phyloP scores from a whole-genome alignment of 139 green algal genomes.

The Micractinium conductrix region DNA sequence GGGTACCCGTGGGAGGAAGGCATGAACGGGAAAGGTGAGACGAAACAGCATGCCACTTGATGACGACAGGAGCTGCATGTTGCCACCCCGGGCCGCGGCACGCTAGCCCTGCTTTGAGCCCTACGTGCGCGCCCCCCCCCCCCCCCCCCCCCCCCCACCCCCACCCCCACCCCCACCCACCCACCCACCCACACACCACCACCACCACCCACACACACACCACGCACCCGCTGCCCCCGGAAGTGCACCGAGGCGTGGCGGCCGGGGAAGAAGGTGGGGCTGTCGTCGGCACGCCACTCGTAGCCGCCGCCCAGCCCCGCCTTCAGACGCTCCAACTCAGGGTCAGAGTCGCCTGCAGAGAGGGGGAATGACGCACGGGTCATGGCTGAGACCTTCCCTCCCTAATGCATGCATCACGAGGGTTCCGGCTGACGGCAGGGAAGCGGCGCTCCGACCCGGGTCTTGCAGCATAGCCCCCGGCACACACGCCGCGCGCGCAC shows the following conservation, averaged over 20 bases:
- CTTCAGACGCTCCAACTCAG: slow-evolving; percentile 2
- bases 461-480: background rate
- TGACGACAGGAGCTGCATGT: background rate
- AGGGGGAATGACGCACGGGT: background rate
- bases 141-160: too few species aligned
- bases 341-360: slow-evolving; percentile 17
- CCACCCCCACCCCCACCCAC: too few species aligned
- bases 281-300: slow-evolving; percentile 65
- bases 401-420: too few species aligned
- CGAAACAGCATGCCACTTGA: background rate
- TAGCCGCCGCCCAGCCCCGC: slow-evolving; percentile 64
- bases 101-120: too few species aligned
- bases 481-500: slow-evolving; percentile 28
- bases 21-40: too few species aligned
- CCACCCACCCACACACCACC: too few species aligned
- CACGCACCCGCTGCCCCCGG: slow-evolving; percentile 32
- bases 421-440: too few species aligned
- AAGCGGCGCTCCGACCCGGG: background rate
- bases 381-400: too few species aligned
- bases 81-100: too few species aligned
- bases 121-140: too few species aligned
- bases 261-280: slow-evolving; percentile 89
- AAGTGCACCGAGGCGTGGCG: slow-evolving; percentile 64
- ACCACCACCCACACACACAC: too few species aligned
- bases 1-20: too few species aligned